Base-by-base conservation (phyloP, 78 protist genomes). In the Andalucia godoyi region DNA sequence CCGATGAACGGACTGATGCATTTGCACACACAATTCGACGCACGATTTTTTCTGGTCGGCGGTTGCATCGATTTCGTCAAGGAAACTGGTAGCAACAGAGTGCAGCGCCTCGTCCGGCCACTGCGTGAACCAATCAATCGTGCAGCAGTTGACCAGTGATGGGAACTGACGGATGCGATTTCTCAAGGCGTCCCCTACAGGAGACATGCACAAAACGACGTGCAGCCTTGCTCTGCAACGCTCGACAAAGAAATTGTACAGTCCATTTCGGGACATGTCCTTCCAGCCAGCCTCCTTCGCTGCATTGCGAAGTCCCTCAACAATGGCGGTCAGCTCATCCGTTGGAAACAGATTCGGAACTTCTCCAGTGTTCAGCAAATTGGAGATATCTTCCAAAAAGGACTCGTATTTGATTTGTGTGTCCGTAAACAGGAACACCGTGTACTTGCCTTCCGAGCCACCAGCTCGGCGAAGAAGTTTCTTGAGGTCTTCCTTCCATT, bases 41-140 rank as follows among this genome's bases (percentile, higher is more conserved):
- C 83, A 39, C 4, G 33, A 38, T 10, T 38, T 32, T 27, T 25
- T 29, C 41, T 34, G 38, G 50, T 25, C 70, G 43, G 39, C 32
- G 41, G 39, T 10, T 23, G 71, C 29, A 7, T 67, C 52, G 32
- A 67, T 7, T 2, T 67, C 85, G 8, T 1, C 36, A 4, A 75
- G 52, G 25, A 43, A 45, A 2, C 38, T 38, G 27, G 23, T 21
- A 2, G 93, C 97, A 7, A 91, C 97, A 0, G 74, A 25, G 27
- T 4, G n/a, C 57, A 91, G 74, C 8, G 92, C 97, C 50, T 91
- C 92, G 7, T 58, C 72, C 0, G 97, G 93, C 97, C 97, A 91
- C 49, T 38, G 77, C 3, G 76, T 29, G 81, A 91, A 91, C 92
- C 91, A 91, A 57, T 87, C 92, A 57, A 91, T 85, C 18, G 92